phyloP scores from a whole-genome alignment of 257 asterid species.

The Nicotiana undulata region DNA sequence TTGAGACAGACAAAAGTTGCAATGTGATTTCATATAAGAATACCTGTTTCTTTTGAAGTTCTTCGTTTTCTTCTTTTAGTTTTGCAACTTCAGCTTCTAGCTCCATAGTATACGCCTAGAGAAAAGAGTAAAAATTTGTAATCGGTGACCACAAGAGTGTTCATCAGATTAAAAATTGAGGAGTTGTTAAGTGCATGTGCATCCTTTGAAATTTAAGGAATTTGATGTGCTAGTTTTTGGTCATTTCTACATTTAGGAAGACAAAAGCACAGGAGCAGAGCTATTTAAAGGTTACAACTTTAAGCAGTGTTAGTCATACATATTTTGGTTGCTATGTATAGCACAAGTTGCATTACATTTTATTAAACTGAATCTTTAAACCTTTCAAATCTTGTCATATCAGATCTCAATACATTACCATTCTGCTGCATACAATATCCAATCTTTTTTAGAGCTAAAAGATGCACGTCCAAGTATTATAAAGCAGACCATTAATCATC shows the following conservation, averaged over 20 bases:
- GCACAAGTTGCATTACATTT: neutral
- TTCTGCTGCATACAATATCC: conserved; percentile 5
- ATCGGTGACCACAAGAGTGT: neutral
- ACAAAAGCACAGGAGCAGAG: neutral
- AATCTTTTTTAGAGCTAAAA: neutral
- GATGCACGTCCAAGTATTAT: neutral
- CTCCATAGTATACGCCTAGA: conserved; percentile 75
- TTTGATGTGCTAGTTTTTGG: neutral
- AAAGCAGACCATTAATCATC: conserved; percentile 4
- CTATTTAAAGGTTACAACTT: neutral
- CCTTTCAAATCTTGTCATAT: conserved; percentile 10
- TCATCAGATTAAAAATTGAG: neutral
- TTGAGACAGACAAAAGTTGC: neutral
- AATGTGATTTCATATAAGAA: neutral
- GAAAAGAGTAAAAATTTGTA: neutral
- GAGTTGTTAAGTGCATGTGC: neutral
- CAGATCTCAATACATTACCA: neutral
- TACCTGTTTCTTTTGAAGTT: conserved; percentile 70
- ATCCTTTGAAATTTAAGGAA: neutral
- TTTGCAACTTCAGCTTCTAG: conserved; percentile 90
- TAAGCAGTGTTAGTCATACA: neutral
- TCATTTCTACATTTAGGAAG: neutral
- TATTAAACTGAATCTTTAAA: neutral
- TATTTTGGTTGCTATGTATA: neutral
- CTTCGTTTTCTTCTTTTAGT: conserved; percentile 79